Base-by-base conservation (phyloP, 768 basidiomycete species). In the Suillus occidentalis region DNA sequence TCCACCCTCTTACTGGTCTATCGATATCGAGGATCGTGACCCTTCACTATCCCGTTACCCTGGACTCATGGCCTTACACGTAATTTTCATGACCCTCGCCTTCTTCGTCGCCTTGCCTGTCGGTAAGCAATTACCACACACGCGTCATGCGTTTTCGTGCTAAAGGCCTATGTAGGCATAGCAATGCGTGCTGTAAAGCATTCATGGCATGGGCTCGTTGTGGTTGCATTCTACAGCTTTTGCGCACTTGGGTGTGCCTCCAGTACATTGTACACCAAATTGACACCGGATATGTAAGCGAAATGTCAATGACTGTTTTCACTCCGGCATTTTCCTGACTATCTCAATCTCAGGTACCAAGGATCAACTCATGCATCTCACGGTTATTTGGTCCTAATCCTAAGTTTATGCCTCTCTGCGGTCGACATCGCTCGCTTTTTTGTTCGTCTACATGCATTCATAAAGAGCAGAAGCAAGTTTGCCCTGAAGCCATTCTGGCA, bases 101-200 rank as follows among this genome's bases (percentile, higher is more conserved):
- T 97, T 94, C 77, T 95, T 97, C 71, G 83, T 87, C 16, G 85
- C 88, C 14, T 82, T 97, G 25, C 96, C 95, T 25, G 82, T 88
- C 52, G 88, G 95, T 95, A 73, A 71, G 87, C 74, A 37, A 28
- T 42, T 43, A 63, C 34, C 50, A 52, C 50, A 53, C 16, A n/a
- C 60, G 22, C 63, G 55, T 31, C 28, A 55, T 61, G 53, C 49
- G 34, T 40, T 14, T 55, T 39, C 25, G 25, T 39, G 31, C 28
- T 36, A 39, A 37, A 31, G 25, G n/a, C 25, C 14, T 25, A 43
- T 50, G 34, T 72, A 97, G 95, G 86, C 37, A 92, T 97, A 65
- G 86, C 87, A 1, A 81, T 97, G 65, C 88, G 95, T 40, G 88
- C 91, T 18, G 88, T 90, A 0, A 88, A 87, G 58, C 90, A 94